Evolutionary conservation across 257 asterid species (phyloP).

Genomic region (Echium plantagineum): DNA sequence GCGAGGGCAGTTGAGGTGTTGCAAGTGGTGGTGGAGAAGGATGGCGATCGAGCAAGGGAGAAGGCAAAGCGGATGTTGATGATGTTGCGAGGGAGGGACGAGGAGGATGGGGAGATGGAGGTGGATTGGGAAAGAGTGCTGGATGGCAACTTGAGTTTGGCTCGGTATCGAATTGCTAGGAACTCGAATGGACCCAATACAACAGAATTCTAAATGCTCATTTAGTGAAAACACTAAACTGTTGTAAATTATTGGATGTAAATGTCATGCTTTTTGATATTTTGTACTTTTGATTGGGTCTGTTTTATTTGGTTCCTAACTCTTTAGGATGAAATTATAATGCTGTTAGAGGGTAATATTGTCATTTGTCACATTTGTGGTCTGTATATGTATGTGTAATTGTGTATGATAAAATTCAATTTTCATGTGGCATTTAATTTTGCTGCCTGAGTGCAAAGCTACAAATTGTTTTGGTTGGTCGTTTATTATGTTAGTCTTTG

Average conservation of each 20-base stretch:
- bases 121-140: conserved; percentile 75
- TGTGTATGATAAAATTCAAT: neutral
- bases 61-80: conserved; percentile 50
- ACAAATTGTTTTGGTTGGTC: too few species aligned
- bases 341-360: neutral
- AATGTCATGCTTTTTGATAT: conserved; percentile 2
- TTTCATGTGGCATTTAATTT: neutral
- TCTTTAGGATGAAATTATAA: neutral
- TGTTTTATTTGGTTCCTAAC: conserved; percentile 1
- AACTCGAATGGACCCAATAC: conserved; percentile 21
- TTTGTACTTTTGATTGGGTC: neutral
- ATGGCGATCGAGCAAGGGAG: conserved; percentile 60
- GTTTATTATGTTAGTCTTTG: too few species aligned
- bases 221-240: neutral
- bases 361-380: neutral
- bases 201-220: conserved; percentile 22
- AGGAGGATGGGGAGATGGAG: conserved; percentile 35
- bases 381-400: neutral
- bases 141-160: conserved; percentile 50
- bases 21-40: conserved; percentile 38
- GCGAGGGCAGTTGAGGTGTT: conserved; percentile 53
- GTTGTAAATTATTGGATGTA: conserved; percentile 14
- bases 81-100: conserved; percentile 37
- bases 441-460: neutral
- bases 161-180: conserved; percentile 32